Base-by-base conservation (phyloP, 192 early-diverging fungal genomes). In the Fimicolochytrium jonesii region DNA sequence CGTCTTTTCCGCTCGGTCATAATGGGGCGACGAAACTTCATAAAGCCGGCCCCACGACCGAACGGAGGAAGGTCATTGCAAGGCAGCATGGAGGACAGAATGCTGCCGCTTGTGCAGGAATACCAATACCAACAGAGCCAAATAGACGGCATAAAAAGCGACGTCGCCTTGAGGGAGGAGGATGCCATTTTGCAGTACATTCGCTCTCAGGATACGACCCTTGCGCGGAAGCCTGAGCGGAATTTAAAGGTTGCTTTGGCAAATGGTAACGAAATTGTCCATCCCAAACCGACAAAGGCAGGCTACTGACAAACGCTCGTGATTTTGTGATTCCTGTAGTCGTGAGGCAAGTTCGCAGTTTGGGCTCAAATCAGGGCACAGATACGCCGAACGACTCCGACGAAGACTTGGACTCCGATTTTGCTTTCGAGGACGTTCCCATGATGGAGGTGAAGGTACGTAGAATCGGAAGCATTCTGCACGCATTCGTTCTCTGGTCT, bases 371-470 rank as follows among this genome's bases (percentile, higher is more conserved):
- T n/a, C n/a, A n/a, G n/a, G n/a, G n/a, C n/a, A n/a, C n/a, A n/a
- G n/a, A n/a, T n/a, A n/a, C n/a, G n/a, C n/a, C n/a, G n/a, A n/a
- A 44, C 45, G 44, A 47, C 18, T 35, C 42, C 41, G 33, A 68
- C 26, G 7, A 33, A 18, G 64, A 66, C 31, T 33, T 30, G 10
- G 70, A 69, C 45, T 68, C 66, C 1, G 70, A 70, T 18, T 67
- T 66, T 18, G 65, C 30, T 13, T 37, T 57, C 23, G 70, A 74
- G 22, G 56, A 56, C 26, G 57, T 67, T 20, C 63, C 62, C 9
- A 22, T 73, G 25, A 66, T 74, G 70, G 72, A 74, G 52, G 72
- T 74, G 4, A 70, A 70, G 31, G 69, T 69, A 58, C 39, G n/a
- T 34, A 1, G 20, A 25, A 18, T 3, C 11, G 20, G 30, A 30